A percentile compares a stretch with the other conserved stretches of the same genome.
Evolutionary conservation across 306 rosid genomes (phyloP).

Genomic region (Vigna hirtella): DNA sequence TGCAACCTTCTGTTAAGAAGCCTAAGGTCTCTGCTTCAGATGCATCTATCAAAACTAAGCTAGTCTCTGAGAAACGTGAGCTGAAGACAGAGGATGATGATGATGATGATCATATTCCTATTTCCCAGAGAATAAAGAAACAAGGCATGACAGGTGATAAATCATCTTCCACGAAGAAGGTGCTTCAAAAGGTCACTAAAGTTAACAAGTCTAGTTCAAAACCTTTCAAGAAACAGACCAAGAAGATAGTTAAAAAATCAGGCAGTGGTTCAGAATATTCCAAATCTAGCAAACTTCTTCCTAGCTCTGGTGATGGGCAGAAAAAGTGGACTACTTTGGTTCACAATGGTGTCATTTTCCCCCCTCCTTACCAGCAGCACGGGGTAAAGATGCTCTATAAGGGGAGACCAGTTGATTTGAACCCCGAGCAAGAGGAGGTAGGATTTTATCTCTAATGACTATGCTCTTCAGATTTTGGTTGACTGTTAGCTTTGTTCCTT

Average conservation of each 20-base stretch:
- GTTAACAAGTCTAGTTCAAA: conserved; percentile 48
- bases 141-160: conserved; percentile 32
- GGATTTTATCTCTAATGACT: conserved; percentile 31
- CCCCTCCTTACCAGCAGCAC: conserved; percentile 85
- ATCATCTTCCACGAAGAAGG: conserved; percentile 46
- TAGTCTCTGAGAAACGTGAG: conserved; percentile 35
- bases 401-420: conserved; percentile 80
- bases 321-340: conserved; percentile 92
- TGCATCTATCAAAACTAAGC: conserved; percentile 45
- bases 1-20: conserved; percentile 46
- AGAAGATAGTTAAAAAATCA: conserved; percentile 47
- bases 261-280: conserved; percentile 71
- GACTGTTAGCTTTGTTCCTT: neutral
- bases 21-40: conserved; percentile 46
- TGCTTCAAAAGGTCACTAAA: conserved; percentile 43
- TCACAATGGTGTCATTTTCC: conserved; percentile 97
- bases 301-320: conserved; percentile 95
- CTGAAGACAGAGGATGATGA: conserved; percentile 48
- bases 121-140: conserved; percentile 48
- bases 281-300: conserved; percentile 73
- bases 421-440: conserved; percentile 96
- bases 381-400: conserved; percentile 79
- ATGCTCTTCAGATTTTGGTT: neutral
- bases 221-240: conserved; percentile 52
- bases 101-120: conserved; percentile 51